phyloP scores from a whole-genome alignment of 208 protist species.

The Herpetomonas tarakana region DNA sequence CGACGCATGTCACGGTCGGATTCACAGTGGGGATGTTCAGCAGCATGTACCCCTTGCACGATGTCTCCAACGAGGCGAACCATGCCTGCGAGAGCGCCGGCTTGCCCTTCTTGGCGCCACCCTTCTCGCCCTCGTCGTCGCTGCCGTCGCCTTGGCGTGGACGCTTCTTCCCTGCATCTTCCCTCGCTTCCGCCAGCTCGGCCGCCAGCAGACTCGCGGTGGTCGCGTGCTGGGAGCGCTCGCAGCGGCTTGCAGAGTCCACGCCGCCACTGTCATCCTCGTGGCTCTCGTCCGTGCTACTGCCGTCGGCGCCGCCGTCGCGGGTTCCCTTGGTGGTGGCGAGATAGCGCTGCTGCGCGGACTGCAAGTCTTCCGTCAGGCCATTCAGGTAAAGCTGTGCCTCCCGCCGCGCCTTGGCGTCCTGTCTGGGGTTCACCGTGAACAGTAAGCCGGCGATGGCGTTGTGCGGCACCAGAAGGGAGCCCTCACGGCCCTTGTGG shows the following conservation, averaged over 20 bases:
- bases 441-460: constrained; percentile 59
- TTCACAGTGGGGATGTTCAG: constrained; percentile 17
- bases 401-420: constrained; percentile 60
- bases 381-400: constrained; percentile 60
- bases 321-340: neutral
- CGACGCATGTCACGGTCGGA: constrained; percentile 7
- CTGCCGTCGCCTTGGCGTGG: constrained; percentile 1
- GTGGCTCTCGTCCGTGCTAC: constrained; percentile 3
- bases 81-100: neutral
- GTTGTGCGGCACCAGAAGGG: constrained; percentile 65
- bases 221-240: neutral
- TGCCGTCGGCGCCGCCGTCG: neutral
- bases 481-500: constrained; percentile 55
- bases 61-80: constrained; percentile 13
- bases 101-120: constrained; percentile 2
- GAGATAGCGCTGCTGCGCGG: constrained; percentile 15
- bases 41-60: constrained; percentile 25
- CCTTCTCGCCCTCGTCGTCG: constrained; percentile 8
- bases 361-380: constrained; percentile 51
- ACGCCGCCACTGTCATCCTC: neutral
- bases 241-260: neutral
- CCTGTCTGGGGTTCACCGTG: constrained; percentile 70
- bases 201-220: constrained; percentile 22
- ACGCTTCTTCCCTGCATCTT: constrained; percentile 8
- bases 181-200: constrained; percentile 16